Percentiles rank a stretch among this genome's conserved stretches.
Evolutionary conservation across 495 filamentous ascomycete species (phyloP).

Genomic region (Venustampulla echinocandica): DNA sequence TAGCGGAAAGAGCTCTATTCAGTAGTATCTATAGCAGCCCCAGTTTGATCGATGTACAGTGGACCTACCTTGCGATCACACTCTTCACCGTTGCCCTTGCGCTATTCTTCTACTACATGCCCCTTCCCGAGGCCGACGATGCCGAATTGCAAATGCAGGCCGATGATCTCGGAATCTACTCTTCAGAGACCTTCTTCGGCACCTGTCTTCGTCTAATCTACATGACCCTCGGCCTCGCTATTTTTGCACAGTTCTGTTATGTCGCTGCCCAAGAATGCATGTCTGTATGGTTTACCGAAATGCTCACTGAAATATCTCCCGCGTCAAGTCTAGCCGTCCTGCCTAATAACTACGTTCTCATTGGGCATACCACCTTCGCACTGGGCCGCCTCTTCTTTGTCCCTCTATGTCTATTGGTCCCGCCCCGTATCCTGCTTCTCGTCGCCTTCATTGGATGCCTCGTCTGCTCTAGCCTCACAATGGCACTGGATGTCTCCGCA

Average conservation of each 20-base stretch:
- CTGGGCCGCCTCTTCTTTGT: slow-evolving; percentile 39
- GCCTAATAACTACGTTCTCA: slow-evolving; percentile 40
- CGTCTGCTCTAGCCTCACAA: slow-evolving; percentile 30
- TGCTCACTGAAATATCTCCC: slow-evolving; percentile 32
- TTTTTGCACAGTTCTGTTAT: slow-evolving; percentile 66
- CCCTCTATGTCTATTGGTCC: slow-evolving; percentile 40
- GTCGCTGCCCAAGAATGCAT: slow-evolving; percentile 63
- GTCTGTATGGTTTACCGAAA: slow-evolving; percentile 52
- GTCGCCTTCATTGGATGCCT: slow-evolving; percentile 37
- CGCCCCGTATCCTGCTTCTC: slow-evolving; percentile 46
- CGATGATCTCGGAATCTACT: slow-evolving; percentile 14
- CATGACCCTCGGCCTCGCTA: slow-evolving; percentile 46
- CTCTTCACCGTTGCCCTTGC: slow-evolving; percentile 60
- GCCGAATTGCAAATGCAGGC: slow-evolving; percentile 38
- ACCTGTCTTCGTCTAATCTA: slow-evolving; percentile 34
- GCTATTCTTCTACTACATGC: slow-evolving; percentile 51
- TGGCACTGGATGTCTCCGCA: slow-evolving; percentile 38
- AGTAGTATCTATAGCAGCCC: slow-evolving; percentile 22
- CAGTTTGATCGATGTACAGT: slow-evolving; percentile 57
- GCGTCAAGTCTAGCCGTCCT: slow-evolving; percentile 47
- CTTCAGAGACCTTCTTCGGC: slow-evolving; percentile 25
- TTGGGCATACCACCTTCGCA: slow-evolving; percentile 40
- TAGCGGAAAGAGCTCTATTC: slow-evolving; percentile 66
- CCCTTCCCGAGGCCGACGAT: slow-evolving; percentile 44
- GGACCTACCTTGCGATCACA: slow-evolving; percentile 67